Evolutionary conservation across 495 filamentous ascomycete species (phyloP).

Genomic region (Chaetomium cochliodes): DNA sequence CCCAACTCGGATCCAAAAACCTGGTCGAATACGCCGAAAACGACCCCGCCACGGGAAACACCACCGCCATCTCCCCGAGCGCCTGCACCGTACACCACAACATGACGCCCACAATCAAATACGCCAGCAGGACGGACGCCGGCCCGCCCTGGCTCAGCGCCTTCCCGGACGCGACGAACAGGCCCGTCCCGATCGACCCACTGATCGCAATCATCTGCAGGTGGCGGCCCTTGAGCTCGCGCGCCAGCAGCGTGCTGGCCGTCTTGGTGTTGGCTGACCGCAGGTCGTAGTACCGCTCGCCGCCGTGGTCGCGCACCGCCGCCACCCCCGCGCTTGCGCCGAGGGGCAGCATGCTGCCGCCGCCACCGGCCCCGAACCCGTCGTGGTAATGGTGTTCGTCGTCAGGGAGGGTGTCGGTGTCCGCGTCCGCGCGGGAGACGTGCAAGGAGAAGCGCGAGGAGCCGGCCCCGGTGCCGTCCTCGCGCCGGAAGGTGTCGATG

Average conservation of each 20-base stretch:
- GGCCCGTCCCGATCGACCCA: slow-evolving; percentile 90
- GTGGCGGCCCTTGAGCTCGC: slow-evolving; percentile 79
- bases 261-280: slow-evolving; percentile 28
- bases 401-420: neutral
- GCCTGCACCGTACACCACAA: slow-evolving; percentile 90
- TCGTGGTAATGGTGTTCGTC: neutral
- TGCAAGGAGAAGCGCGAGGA: slow-evolving; percentile 7
- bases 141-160: slow-evolving; percentile 80
- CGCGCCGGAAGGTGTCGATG: slow-evolving; percentile 36
- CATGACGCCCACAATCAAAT: slow-evolving; percentile 80
- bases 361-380: neutral
- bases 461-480: slow-evolving; percentile 15
- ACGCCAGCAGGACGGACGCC: slow-evolving; percentile 80
- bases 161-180: slow-evolving; percentile 84
- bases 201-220: slow-evolving; percentile 97
- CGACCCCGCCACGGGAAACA: slow-evolving; percentile 88
- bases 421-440: slow-evolving; percentile 14
- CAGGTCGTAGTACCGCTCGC: slow-evolving; percentile 34
- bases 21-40: slow-evolving; percentile 90
- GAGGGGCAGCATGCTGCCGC: neutral
- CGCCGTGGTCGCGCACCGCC: slow-evolving; percentile 18
- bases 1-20: slow-evolving; percentile 93
- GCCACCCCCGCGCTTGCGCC: neutral
- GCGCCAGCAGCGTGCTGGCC: slow-evolving; percentile 52
- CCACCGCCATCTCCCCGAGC: slow-evolving; percentile 87